These are phyloP conservation scores for Malassezia yamatoensis DNA, from an alignment of 1,284 basidiomycete genomes.

Conservation along the genomic window DNA sequence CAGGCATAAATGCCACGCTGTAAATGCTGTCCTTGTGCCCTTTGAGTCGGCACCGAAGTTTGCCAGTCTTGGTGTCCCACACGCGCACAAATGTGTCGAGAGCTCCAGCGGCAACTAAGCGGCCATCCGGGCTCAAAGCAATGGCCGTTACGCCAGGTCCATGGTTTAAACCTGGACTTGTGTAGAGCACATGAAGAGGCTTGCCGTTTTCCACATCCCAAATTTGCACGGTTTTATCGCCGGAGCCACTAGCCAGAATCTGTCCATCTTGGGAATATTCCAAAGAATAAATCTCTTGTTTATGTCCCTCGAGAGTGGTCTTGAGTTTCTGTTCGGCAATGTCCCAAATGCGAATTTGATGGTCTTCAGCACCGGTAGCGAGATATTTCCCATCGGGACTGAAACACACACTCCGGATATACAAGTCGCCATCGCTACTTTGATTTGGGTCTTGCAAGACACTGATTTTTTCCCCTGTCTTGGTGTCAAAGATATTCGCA, in stretches of 20 bases:
- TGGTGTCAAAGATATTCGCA: constrained; percentile 79
- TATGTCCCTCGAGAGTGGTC: constrained; percentile 69
- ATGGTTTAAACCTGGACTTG: constrained; percentile 49
- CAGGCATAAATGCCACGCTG: constrained; percentile 74
- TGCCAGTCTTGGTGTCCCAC: constrained; percentile 68
- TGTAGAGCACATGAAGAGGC: constrained; percentile 40
- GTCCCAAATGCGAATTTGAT: constrained; percentile 58
- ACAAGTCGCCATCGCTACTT: constrained; percentile 29
- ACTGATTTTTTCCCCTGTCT: constrained; percentile 68
- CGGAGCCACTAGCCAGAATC: constrained; percentile 75
- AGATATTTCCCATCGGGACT: constrained; percentile 43
- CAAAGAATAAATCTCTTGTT: constrained; percentile 80
- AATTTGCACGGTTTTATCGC: constrained; percentile 76
- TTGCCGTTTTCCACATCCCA: constrained; percentile 67
- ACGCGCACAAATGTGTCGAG: constrained; percentile 74
- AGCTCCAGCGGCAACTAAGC: constrained; percentile 69
- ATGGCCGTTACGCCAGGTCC: constrained; percentile 61
- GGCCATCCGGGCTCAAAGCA: constrained; percentile 69
- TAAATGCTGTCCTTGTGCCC: constrained; percentile 76
- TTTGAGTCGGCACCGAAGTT: constrained; percentile 63
- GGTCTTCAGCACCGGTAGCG: constrained; percentile 45
- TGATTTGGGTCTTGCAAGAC: constrained; percentile 53
- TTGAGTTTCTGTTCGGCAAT: constrained; percentile 57
- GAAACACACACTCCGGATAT: constrained; percentile 47
- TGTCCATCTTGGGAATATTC: constrained; percentile 69